A percentile compares a stretch with the other conserved stretches of the same genome.
Evolutionary conservation across 257 asterid species (phyloP).

Genomic region (Solanum rostratum): DNA sequence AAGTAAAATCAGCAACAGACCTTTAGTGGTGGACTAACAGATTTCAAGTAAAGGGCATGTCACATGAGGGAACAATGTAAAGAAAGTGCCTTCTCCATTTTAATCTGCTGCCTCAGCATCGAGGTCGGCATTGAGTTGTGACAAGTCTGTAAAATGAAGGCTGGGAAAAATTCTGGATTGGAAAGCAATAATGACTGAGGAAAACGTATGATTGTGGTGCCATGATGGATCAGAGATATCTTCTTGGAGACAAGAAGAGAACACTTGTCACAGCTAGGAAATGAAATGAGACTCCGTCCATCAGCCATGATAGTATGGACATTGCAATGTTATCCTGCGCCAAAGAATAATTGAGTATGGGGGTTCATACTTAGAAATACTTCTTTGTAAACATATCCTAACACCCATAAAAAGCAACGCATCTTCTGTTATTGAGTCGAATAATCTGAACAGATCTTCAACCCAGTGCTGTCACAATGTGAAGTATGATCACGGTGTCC

Average conservation of each 20-base stretch:
- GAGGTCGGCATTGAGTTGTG: constrained; percentile 31
- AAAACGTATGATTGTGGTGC: constrained; percentile 50
- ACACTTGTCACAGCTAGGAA: constrained; percentile 49
- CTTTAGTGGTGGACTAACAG: constrained; percentile 45
- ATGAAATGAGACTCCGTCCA: constrained; percentile 52
- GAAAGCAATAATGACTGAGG: constrained; percentile 45
- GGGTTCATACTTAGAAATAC: constrained; percentile 33
- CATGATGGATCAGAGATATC: constrained; percentile 58
- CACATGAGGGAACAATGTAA: constrained; percentile 37
- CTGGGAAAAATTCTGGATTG: constrained; percentile 53
- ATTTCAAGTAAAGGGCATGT: constrained; percentile 59
- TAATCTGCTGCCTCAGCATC: constrained; percentile 54
- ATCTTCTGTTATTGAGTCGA: constrained; percentile 9
- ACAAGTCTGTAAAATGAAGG: constrained; percentile 42
- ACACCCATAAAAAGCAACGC: constrained; percentile 34
- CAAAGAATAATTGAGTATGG: constrained; percentile 69
- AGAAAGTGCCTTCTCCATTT: constrained; percentile 46
- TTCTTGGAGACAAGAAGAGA: constrained; percentile 43
- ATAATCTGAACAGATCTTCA: constrained; percentile 9
- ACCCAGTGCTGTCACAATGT: constrained; percentile 9
- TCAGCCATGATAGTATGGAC: constrained; percentile 44
- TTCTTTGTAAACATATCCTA: constrained; percentile 26
- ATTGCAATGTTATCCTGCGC: constrained; percentile 61
- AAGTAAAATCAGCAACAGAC: constrained; percentile 56
- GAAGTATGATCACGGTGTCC: neutral